These are phyloP conservation scores for Plasmopara halstedii DNA, from an alignment of 352 stramenopile species.

Conservation along the genomic window DNA sequence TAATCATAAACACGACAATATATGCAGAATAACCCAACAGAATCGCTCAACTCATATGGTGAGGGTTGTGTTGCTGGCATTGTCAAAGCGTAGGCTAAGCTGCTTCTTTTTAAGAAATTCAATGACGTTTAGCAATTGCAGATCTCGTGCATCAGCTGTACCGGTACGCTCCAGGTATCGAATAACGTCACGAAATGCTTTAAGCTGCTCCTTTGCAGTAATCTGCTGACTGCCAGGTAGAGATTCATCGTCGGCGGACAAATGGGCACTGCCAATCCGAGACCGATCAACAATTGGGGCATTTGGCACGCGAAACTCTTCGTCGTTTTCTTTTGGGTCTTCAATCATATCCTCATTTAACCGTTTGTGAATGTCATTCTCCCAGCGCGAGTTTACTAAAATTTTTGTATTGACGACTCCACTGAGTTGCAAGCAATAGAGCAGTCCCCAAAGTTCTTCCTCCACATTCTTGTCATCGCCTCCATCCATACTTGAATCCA, in stretches of 20 bases:
- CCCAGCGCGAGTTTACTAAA: constrained; percentile 82
- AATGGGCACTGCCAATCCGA: constrained; percentile 9
- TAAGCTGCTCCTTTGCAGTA: constrained; percentile 73
- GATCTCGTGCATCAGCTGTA: constrained; percentile 52
- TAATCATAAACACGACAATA: no score
- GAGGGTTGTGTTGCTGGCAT: constrained; percentile 72
- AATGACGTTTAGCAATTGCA: constrained; percentile 68
- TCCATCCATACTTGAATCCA: constrained; percentile 46
- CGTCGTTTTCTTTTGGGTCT: constrained; percentile 70
- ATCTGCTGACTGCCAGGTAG: constrained; percentile 27
- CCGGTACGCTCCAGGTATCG: constrained; percentile 75
- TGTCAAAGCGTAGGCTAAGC: constrained; percentile 80
- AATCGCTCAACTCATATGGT: constrained; percentile 64
- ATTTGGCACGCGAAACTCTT: constrained; percentile 76
- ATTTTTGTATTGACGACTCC: constrained; percentile 83
- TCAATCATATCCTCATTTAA: constrained; percentile 86
- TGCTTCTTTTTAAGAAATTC: constrained; percentile 87
- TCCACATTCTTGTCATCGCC: constrained; percentile 81
- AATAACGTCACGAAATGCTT: constrained; percentile 82
- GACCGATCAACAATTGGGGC: constrained; percentile 25
- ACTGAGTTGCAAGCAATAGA: constrained; percentile 81
- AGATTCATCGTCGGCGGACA: constrained; percentile 31
- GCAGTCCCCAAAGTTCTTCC: constrained; percentile 76
- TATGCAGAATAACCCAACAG: no score
- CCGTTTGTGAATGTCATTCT: constrained; percentile 86